phyloP scores from a whole-genome alignment of 2,329 filamentous ascomycete species.

The Trichoderma brevicompactum region DNA sequence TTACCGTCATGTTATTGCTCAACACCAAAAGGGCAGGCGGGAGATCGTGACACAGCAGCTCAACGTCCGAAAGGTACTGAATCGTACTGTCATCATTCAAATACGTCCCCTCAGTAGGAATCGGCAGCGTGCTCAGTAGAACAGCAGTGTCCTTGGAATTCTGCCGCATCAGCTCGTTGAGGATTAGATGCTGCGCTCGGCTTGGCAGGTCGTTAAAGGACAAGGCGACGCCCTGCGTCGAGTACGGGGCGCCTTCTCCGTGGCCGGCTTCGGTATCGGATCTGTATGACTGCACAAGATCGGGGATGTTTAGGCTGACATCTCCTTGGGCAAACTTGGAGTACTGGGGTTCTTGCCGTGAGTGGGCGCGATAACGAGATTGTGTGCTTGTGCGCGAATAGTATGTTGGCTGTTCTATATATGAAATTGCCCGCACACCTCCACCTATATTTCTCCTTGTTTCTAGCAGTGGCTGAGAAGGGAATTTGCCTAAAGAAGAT shows the following conservation, averaged over 20 bases:
- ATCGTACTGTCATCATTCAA: slow-evolving; percentile 71
- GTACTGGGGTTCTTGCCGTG: slow-evolving; percentile 45
- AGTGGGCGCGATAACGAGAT: slow-evolving; percentile 45
- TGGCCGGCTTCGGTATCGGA: slow-evolving; percentile 34
- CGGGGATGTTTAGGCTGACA: slow-evolving; percentile 49
- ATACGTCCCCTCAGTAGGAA: slow-evolving; percentile 77
- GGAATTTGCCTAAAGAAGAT: slow-evolving; percentile 61
- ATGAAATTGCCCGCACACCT: slow-evolving; percentile 66
- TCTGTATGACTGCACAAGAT: slow-evolving; percentile 49
- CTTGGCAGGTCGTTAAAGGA: slow-evolving; percentile 87
- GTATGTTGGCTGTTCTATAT: slow-evolving; percentile 50
- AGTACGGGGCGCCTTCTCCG: slow-evolving; percentile 49
- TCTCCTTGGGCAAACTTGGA: slow-evolving; percentile 42
- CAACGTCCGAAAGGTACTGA: slow-evolving; percentile 75
- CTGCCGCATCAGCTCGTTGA: slow-evolving; percentile 79
- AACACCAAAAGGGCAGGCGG: slow-evolving; percentile 79
- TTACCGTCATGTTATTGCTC: slow-evolving; percentile 90
- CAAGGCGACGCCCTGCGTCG: slow-evolving; percentile 67
- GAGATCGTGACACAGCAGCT: slow-evolving; percentile 75
- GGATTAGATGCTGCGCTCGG: slow-evolving; percentile 80
- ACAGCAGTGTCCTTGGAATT: slow-evolving; percentile 75
- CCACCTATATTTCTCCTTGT: slow-evolving; percentile 60
- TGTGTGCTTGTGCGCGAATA: slow-evolving; percentile 37
- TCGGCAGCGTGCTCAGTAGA: slow-evolving; percentile 81
- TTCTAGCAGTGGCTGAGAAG: slow-evolving; percentile 65